phyloP scores from a whole-genome alignment of 345 rosid species.

The Orychophragmus violaceus region DNA sequence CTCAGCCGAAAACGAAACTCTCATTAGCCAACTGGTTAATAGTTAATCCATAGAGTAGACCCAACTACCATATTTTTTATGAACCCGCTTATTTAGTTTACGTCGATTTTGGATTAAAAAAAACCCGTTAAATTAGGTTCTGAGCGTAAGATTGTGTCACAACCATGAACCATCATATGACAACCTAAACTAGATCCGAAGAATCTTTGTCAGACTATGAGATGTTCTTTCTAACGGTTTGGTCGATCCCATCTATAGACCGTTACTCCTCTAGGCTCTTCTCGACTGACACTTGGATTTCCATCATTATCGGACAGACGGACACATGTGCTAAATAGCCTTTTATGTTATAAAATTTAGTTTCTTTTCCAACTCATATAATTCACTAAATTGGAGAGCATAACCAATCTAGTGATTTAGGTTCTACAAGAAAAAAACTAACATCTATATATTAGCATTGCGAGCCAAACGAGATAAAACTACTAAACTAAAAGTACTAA shows the following conservation, averaged over 20 bases:
- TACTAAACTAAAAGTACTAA: neutral
- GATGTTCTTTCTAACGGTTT: conserved; percentile 1
- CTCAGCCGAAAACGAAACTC: neutral
- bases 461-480: neutral
- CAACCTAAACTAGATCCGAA: conserved; percentile 15
- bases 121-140: neutral
- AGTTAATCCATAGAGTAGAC: neutral
- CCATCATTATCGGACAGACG: neutral
- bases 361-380: neutral
- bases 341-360: neutral
- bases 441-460: neutral
- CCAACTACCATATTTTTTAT: neutral
- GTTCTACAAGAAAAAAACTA: neutral
- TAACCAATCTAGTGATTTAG: neutral
- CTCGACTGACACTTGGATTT: neutral
- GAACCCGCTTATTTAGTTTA: conserved; percentile 12
- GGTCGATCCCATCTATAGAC: conserved; percentile 4
- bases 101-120: neutral
- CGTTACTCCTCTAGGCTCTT: conserved; percentile 1
- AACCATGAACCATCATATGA: neutral
- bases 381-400: neutral
- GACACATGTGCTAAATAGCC: neutral
- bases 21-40: neutral
- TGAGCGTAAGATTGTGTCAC: conserved; percentile 12
- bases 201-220: conserved; percentile 19